phyloP scores from a whole-genome alignment of 768 basidiomycete genomes.

The Cubamyces lactineus region DNA sequence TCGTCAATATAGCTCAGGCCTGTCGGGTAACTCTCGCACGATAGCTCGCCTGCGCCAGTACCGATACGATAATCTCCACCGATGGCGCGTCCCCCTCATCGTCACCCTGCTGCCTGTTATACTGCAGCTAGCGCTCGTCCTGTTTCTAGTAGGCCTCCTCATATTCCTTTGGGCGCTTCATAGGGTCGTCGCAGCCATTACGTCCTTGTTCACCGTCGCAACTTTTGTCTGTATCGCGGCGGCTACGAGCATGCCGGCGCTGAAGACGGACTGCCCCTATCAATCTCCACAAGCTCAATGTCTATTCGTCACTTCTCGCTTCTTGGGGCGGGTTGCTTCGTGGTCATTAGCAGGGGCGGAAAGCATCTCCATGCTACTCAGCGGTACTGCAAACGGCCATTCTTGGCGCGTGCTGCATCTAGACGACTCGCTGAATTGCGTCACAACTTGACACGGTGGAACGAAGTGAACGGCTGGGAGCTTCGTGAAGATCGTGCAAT shows the following conservation, averaged over 20 bases:
- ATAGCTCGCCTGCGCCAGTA: slow-evolving; percentile 28
- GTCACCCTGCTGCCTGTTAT: slow-evolving; percentile 22
- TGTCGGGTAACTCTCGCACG: slow-evolving; percentile 23
- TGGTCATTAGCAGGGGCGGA: neutral
- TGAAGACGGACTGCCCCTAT: neutral
- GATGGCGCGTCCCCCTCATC: slow-evolving; percentile 24
- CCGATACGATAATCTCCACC: slow-evolving; percentile 24
- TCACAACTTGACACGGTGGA: neutral
- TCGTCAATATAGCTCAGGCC: slow-evolving; percentile 19
- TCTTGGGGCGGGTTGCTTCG: neutral
- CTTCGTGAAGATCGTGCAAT: neutral
- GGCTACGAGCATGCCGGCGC: neutral
- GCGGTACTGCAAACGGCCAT: no score
- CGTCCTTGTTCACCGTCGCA: neutral
- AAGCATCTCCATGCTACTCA: neutral
- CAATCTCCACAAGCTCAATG: neutral
- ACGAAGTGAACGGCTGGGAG: neutral
- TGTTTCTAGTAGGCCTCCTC: slow-evolving; percentile 28
- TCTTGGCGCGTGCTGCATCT: neutral
- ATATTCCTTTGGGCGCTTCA: slow-evolving; percentile 23
- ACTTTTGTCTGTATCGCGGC: neutral
- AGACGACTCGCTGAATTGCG: neutral
- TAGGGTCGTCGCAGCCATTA: slow-evolving; percentile 15
- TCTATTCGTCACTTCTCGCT: neutral
- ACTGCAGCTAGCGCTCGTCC: slow-evolving; percentile 22